Evolutionary conservation across 2,329 filamentous ascomycete species (phyloP).

Genomic region (Phialophora tarda): DNA sequence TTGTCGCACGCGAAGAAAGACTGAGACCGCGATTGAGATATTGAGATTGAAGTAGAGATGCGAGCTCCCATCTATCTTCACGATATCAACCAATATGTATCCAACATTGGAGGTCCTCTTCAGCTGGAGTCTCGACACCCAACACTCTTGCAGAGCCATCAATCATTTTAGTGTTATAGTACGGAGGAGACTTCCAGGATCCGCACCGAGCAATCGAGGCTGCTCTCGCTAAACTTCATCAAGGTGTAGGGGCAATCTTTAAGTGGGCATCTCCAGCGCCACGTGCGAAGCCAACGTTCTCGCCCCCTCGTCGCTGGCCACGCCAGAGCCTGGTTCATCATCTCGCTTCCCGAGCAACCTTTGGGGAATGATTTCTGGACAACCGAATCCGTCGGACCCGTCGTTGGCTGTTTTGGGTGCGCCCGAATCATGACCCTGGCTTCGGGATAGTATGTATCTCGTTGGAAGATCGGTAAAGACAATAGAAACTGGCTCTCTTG

Average conservation of each 20-base stretch:
- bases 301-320: conserved; percentile 4
- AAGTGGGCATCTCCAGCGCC: conserved; percentile 16
- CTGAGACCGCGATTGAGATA: neutral
- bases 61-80: neutral
- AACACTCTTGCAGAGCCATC: neutral
- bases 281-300: conserved; percentile 14
- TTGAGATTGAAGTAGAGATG: neutral
- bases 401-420: neutral
- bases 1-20: neutral
- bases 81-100: neutral
- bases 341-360: conserved; percentile 21
- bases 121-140: neutral
- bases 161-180: neutral
- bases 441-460: neutral
- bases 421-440: neutral
- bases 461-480: neutral
- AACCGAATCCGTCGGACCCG: neutral
- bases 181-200: neutral
- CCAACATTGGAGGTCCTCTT: neutral
- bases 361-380: neutral
- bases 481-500: neutral
- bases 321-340: conserved; percentile 6
- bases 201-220: neutral
- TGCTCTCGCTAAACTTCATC: neutral
- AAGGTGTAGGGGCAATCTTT: neutral